phyloP scores from a whole-genome alignment of 495 filamentous ascomycete genomes.

The Penicillium macrosclerotiorum region DNA sequence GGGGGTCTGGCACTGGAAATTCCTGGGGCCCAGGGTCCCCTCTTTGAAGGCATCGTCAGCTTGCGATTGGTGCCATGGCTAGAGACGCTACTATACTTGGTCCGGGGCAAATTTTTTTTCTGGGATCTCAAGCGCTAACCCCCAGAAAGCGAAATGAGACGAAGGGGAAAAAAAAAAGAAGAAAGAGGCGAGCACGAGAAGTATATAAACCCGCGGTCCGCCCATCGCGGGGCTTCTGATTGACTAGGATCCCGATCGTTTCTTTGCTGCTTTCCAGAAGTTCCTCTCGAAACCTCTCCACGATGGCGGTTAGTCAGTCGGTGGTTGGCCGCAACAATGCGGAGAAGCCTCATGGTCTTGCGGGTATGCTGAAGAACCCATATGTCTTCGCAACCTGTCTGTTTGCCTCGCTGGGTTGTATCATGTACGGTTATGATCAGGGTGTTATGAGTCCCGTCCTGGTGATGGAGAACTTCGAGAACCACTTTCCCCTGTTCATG shows the following conservation, averaged over 20 bases:
- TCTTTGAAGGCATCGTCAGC: slow-evolving; percentile 2
- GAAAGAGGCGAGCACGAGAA: neutral
- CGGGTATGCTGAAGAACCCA: slow-evolving; percentile 36
- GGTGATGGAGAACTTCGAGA: slow-evolving; percentile 30
- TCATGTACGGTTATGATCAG: slow-evolving; percentile 65
- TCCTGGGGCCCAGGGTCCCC: neutral
- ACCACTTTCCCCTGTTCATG: slow-evolving; percentile 49
- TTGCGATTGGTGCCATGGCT: neutral
- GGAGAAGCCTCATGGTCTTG: slow-evolving; percentile 33
- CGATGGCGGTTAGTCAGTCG: slow-evolving; percentile 30
- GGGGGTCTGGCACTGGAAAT: slow-evolving; percentile 9
- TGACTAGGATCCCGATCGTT: neutral
- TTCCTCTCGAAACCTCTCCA: neutral
- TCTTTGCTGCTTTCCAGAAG: slow-evolving; percentile 3
- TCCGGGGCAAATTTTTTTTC: slow-evolving; percentile 3
- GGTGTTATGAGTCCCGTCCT: slow-evolving; percentile 69
- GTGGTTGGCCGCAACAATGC: slow-evolving; percentile 36
- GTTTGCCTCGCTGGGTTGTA: slow-evolving; percentile 75
- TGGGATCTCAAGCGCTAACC: slow-evolving; percentile 5
- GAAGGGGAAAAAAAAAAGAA: slow-evolving; percentile 2
- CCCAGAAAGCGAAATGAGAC: slow-evolving; percentile 2
- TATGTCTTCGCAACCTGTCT: slow-evolving; percentile 38
- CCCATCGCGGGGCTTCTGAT: neutral
- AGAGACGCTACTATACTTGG: neutral
- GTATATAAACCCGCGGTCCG: slow-evolving; percentile 13